Evolutionary conservation across 2,329 filamentous ascomycete species (phyloP), one percentile per base, ranked within the genome.

Genomic region (Cladosporium sp.): DNA sequence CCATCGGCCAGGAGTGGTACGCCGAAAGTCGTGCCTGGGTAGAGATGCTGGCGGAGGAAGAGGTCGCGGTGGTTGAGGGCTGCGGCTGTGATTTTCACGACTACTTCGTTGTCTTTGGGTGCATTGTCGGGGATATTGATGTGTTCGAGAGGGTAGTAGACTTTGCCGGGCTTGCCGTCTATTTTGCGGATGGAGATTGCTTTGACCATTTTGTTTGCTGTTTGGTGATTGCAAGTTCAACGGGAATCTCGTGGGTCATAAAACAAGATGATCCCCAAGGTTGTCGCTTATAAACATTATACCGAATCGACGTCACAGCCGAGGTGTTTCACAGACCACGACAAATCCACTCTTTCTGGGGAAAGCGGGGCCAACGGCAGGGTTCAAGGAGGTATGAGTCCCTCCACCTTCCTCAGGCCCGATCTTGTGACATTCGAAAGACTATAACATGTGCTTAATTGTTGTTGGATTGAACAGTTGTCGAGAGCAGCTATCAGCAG

Each of bases 61-160:
- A 95, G 82, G 69, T 97, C 93, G 61, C 91, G 86, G 73, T 97
- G 93, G 74, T 97, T 97, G 43, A 97, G 82, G 12, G 92, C 86
- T 1, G 85, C 87, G 45, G 90, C 87, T 30, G 80, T 78, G 63
- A 97, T 75, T 62, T 81, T 82, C 55, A 97, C 74, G 6, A 94
- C 75, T 57, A 95, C 74, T 67, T 96, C 78, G 55, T 75, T 62
- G 45, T 59, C 57, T 32, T 63, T 75, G 13, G 79, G 78, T 20
- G 80, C 78, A 0, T 85, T 85, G 55, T 77, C 75, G 50, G 84
- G 77, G 13, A 85, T 70, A 29, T 82, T 72, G 55, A 80, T 81
- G 40, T 46, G 47, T 7, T 68, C 65, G 43, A 76, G 68, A 1
- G 86, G 86, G 62, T 91, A 90, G 72, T 92, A 95, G 56, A 95